These are phyloP conservation scores for Mortierella sp. DNA, from an alignment of 371 early-diverging fungal species.

Conservation along the genomic window DNA sequence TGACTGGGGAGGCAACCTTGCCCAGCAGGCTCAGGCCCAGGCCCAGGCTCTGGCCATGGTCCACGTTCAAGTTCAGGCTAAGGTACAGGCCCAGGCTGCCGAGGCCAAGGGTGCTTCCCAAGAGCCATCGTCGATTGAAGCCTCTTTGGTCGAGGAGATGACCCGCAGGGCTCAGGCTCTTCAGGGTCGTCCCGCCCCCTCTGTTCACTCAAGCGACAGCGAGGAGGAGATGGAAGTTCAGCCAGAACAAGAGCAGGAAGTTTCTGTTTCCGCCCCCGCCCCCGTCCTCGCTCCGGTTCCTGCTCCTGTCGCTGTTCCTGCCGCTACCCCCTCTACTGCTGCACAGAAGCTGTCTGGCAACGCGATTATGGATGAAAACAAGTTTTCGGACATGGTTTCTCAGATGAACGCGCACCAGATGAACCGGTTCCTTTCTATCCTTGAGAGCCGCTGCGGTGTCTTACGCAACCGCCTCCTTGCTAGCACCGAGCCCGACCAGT, in stretches of 20 bases:
- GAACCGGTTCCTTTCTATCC: slow-evolving; percentile 65
- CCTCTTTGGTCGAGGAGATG: slow-evolving; percentile 42
- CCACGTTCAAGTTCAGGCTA: slow-evolving; percentile 54
- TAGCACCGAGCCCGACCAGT: slow-evolving; percentile 46
- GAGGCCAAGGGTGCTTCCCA: slow-evolving; percentile 11
- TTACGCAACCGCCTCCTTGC: slow-evolving; percentile 46
- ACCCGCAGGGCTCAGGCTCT: slow-evolving; percentile 30
- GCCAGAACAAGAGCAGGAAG: slow-evolving; percentile 18
- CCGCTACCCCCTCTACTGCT: not conserved
- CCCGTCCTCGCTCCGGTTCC: not conserved
- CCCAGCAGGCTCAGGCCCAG: slow-evolving; percentile 52
- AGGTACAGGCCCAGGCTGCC: slow-evolving; percentile 36
- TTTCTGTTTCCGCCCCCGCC: not conserved
- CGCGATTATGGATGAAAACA: slow-evolving; percentile 59
- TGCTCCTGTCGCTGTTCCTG: not conserved
- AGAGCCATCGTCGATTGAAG: slow-evolving; percentile 21
- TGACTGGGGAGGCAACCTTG: slow-evolving; percentile 63
- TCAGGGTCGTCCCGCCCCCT: slow-evolving; percentile 14
- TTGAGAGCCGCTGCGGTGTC: slow-evolving; percentile 61
- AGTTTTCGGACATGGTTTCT: slow-evolving; percentile 61
- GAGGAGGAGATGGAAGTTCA: slow-evolving; percentile 31
- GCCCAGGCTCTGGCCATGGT: slow-evolving; percentile 49
- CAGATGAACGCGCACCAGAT: slow-evolving; percentile 68
- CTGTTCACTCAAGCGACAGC: slow-evolving; percentile 46
- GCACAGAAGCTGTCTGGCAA: slow-evolving; percentile 39